Percentiles rank a stretch among this genome's conserved stretches.
Conservation (phyloP, 306 rosid genomes). For the Fagus crenata region DNA sequence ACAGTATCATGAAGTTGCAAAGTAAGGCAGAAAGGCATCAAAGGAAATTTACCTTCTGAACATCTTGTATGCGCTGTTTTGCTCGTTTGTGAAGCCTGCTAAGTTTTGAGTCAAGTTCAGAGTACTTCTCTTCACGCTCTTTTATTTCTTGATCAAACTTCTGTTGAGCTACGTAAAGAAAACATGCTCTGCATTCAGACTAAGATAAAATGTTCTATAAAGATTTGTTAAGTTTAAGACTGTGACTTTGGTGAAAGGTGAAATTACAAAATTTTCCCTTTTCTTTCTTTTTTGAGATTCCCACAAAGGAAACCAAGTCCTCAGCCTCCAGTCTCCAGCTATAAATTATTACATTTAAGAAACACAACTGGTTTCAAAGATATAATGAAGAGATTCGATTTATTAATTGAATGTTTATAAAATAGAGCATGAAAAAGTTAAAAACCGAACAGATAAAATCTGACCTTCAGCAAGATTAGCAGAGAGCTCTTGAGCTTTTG, state of each 20-base stretch:
- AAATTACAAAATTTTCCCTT: conserved; percentile 12
- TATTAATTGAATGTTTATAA: background rate
- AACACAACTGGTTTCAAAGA: conserved; percentile 11
- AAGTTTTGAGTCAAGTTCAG: conserved; percentile 88
- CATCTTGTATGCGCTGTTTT: conserved; percentile 95
- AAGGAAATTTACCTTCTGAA: conserved; percentile 69
- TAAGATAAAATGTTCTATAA: conserved; percentile 4
- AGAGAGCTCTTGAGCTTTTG: conserved; percentile 72
- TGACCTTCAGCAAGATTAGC: conserved; percentile 78
- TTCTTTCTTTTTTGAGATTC: conserved; percentile 1
- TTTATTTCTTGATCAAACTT: conserved; percentile 78
- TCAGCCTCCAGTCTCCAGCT: background rate
- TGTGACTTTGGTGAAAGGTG: background rate
- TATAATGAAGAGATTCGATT: background rate
- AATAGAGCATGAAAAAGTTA: background rate
- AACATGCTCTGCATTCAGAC: conserved; percentile 37
- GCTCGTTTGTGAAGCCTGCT: conserved; percentile 96
- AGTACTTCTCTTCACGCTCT: conserved; percentile 89
- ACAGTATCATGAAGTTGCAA: conserved; percentile 4
- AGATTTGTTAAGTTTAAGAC: background rate
- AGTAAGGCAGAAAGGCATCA: conserved; percentile 18
- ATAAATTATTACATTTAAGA: background rate
- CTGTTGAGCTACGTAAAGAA: conserved; percentile 59
- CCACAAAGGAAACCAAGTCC: background rate
- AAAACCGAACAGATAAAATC: conserved; percentile 30